phyloP scores from a whole-genome alignment of 495 filamentous ascomycete species.

The Bacidia gigantensis region DNA sequence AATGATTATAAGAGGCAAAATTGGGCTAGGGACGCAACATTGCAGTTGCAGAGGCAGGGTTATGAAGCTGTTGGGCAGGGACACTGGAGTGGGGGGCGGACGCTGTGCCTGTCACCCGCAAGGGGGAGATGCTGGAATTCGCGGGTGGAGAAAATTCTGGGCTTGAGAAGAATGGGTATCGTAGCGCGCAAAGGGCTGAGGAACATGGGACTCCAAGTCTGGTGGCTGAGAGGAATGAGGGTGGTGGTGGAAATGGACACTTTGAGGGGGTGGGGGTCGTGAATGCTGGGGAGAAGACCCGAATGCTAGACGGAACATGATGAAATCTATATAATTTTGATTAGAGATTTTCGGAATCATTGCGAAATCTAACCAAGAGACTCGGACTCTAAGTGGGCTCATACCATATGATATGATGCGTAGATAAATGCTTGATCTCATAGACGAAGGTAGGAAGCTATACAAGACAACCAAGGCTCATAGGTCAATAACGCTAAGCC shows the following conservation, averaged over 20 bases:
- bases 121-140: constrained; percentile 7
- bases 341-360: too few relatives aligned
- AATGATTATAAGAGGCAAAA: constrained; percentile 14
- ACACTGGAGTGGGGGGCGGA: constrained; percentile 13
- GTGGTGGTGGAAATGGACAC: constrained; percentile 36
- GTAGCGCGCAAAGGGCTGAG: constrained; percentile 17
- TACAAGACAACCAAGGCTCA: too few relatives aligned
- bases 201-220: too few relatives aligned
- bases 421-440: too few relatives aligned
- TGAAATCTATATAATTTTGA: not conserved
- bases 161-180: not conserved
- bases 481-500: too few relatives aligned
- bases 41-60: constrained; percentile 20
- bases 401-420: too few relatives aligned
- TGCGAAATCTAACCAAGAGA: too few relatives aligned
- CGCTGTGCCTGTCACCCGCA: constrained; percentile 13
- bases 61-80: constrained; percentile 21
- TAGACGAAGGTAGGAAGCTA: too few relatives aligned
- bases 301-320: constrained; percentile 33
- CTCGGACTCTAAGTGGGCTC: too few relatives aligned
- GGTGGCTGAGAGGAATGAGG: too few relatives aligned
- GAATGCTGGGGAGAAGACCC: constrained; percentile 42
- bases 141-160: constrained; percentile 4
- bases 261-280: constrained; percentile 42
- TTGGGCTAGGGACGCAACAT: constrained; percentile 18